phyloP scores from a whole-genome alignment of 768 basidiomycete genomes.

The Kwoniella bestiolae region DNA sequence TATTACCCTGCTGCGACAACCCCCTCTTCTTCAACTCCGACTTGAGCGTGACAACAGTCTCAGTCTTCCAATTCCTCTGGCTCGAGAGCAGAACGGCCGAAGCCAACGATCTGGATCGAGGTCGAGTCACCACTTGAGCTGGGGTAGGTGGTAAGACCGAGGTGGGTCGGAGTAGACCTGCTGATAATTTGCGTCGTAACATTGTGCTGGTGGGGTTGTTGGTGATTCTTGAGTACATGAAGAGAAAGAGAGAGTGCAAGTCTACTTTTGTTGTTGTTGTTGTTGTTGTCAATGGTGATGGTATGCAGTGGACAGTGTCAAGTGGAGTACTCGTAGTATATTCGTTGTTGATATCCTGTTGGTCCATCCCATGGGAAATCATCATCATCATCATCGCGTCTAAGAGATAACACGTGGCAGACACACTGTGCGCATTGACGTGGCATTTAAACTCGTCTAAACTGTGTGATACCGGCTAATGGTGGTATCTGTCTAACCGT shows the following conservation, averaged over 20 bases:
- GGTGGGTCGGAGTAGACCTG: constrained; percentile 41
- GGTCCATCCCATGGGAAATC: constrained; percentile 28
- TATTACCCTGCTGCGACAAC: constrained; percentile 55
- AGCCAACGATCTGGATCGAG: constrained; percentile 39
- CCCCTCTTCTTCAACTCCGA: constrained; percentile 50
- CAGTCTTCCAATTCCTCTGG: constrained; percentile 50
- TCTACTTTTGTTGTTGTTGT: background rate
- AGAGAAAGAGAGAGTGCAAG: background rate
- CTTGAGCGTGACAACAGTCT: constrained; percentile 52
- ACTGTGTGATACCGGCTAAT: no score
- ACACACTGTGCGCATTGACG: no score
- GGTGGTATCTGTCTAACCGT: no score
- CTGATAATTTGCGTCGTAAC: constrained; percentile 52
- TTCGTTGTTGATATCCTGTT: constrained; percentile 3
- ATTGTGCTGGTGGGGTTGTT: constrained; percentile 33
- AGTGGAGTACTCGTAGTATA: background rate
- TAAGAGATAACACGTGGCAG: no score
- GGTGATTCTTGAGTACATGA: constrained; percentile 4
- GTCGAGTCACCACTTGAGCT: constrained; percentile 16
- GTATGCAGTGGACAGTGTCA: background rate
- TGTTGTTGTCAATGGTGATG: background rate
- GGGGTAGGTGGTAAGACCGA: constrained; percentile 13
- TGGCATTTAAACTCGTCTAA: no score
- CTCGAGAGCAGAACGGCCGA: constrained; percentile 51
- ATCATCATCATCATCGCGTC: no score